Percentiles rank a stretch among this genome's conserved stretches.
phyloP scores from a whole-genome alignment of 2,329 filamentous ascomycete genomes.

The Apiospora pterosperma region DNA sequence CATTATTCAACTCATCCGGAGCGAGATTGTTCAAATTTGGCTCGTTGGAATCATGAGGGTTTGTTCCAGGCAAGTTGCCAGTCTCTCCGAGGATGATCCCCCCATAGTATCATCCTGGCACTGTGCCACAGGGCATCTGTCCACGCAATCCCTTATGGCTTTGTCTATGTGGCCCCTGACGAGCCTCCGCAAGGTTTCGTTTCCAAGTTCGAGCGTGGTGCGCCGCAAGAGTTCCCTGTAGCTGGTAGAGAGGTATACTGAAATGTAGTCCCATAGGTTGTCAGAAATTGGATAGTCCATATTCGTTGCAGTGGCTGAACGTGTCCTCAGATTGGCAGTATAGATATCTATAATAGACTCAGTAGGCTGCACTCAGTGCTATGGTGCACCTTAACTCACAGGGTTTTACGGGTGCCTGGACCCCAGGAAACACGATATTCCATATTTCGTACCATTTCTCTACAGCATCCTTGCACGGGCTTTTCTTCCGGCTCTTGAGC shows the following conservation, averaged over 20 bases:
- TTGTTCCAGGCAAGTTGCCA: neutral
- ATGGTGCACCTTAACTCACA: neutral
- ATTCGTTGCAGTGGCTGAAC: neutral
- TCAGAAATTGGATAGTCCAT: neutral
- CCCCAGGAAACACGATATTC: neutral
- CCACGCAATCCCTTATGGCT: neutral
- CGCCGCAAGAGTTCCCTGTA: neutral
- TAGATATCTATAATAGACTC: neutral
- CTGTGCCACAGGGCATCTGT: neutral
- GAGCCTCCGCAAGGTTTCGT: neutral
- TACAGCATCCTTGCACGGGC: neutral
- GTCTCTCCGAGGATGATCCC: neutral
- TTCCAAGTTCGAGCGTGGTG: neutral
- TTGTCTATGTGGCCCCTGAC: neutral
- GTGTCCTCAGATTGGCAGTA: neutral
- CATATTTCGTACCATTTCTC: conserved; percentile 1
- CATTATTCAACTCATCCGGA: neutral
- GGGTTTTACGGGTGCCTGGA: neutral
- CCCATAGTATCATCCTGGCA: neutral
- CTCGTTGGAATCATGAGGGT: neutral
- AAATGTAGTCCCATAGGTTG: neutral
- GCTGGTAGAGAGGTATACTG: neutral
- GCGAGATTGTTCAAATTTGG: neutral
- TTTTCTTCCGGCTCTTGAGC: neutral
- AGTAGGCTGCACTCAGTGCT: neutral